Evolutionary conservation across 768 basidiomycete species (phyloP).

Genomic region (Xerocomellus dryophilus): DNA sequence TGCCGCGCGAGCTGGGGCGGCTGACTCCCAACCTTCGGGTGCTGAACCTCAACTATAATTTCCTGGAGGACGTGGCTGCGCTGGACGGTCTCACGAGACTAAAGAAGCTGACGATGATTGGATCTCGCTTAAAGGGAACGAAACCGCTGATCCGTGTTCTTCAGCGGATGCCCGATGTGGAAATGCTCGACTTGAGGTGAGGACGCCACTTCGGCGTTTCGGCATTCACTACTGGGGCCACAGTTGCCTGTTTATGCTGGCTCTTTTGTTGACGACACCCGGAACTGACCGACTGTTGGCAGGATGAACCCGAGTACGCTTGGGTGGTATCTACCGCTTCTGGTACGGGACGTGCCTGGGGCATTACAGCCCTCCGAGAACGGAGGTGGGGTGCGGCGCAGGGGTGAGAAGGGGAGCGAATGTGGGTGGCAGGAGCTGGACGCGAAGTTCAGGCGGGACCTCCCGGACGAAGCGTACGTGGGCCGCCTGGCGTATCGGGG

Average conservation of each 20-base stretch:
- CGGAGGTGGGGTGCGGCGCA: constrained; percentile 19
- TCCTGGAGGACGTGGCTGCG: constrained; percentile 68
- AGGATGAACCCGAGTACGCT: constrained; percentile 97
- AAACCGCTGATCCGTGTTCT: constrained; percentile 71
- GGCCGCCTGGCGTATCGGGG: constrained; percentile 89
- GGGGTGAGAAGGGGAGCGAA: constrained; percentile 32
- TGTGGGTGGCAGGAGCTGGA: constrained; percentile 75
- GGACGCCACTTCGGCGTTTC: constrained; percentile 24
- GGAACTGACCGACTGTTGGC: constrained; percentile 26
- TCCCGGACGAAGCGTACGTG: constrained; percentile 86
- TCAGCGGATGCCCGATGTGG: constrained; percentile 70
- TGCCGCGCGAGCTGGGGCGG: constrained; percentile 65
- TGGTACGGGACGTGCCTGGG: constrained; percentile 66
- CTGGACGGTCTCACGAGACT: constrained; percentile 73
- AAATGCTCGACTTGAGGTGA: constrained; percentile 90
- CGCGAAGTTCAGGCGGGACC: constrained; percentile 78
- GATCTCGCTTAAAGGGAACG: constrained; percentile 72
- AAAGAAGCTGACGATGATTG: constrained; percentile 83
- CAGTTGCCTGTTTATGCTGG: neutral
- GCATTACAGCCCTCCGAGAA: constrained; percentile 61
- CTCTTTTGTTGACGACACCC: constrained; percentile 18
- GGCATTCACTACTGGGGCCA: neutral
- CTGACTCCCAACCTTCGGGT: constrained; percentile 83
- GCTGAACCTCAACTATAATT: constrained; percentile 97
- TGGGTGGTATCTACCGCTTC: constrained; percentile 90